These are phyloP conservation scores for Venturia aucupariae DNA, from an alignment of 2,329 filamentous ascomycete genomes.

Conservation along the genomic window DNA sequence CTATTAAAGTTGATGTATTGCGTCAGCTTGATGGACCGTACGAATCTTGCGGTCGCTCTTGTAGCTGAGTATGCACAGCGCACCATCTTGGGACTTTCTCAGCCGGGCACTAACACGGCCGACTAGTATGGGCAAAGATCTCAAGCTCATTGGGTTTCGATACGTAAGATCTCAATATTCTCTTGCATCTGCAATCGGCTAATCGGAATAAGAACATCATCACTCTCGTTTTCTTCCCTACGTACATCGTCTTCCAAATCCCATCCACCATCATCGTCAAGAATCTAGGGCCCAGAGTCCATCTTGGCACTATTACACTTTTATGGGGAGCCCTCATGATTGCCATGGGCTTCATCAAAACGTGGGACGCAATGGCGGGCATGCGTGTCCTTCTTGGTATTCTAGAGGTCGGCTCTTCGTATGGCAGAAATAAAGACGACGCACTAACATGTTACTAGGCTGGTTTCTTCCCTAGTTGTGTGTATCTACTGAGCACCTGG, in stretches of 20 bases:
- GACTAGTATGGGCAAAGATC: slow-evolving; percentile 28
- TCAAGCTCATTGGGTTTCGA: slow-evolving; percentile 27
- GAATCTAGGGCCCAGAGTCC: slow-evolving; percentile 32
- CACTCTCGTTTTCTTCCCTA: slow-evolving; percentile 42
- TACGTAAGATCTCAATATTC: slow-evolving; percentile 20
- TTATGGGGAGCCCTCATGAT: slow-evolving; percentile 37
- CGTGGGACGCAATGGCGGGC: slow-evolving; percentile 28
- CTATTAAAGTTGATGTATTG: slow-evolving; percentile 58
- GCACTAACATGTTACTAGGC: slow-evolving; percentile 17
- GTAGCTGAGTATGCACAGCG: slow-evolving; percentile 49
- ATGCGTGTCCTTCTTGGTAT: slow-evolving; percentile 32
- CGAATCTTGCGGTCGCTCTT: slow-evolving; percentile 61
- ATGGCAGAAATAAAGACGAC: not conserved
- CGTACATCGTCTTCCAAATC: slow-evolving; percentile 34
- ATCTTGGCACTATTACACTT: slow-evolving; percentile 27
- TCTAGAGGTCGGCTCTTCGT: slow-evolving; percentile 24
- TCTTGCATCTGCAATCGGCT: slow-evolving; percentile 18
- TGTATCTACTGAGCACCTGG: slow-evolving; percentile 37
- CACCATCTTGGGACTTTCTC: slow-evolving; percentile 15
- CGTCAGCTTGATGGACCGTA: slow-evolving; percentile 68
- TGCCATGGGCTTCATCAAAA: slow-evolving; percentile 32
- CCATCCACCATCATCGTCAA: slow-evolving; percentile 32
- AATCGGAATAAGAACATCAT: slow-evolving; percentile 42
- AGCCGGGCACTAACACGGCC: slow-evolving; percentile 11
- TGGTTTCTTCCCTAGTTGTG: slow-evolving; percentile 33